A percentile compares a stretch with the other conserved stretches of the same genome.
phyloP scores from a whole-genome alignment of 495 filamentous ascomycete genomes.

The Astrothelium subdiscretum region DNA sequence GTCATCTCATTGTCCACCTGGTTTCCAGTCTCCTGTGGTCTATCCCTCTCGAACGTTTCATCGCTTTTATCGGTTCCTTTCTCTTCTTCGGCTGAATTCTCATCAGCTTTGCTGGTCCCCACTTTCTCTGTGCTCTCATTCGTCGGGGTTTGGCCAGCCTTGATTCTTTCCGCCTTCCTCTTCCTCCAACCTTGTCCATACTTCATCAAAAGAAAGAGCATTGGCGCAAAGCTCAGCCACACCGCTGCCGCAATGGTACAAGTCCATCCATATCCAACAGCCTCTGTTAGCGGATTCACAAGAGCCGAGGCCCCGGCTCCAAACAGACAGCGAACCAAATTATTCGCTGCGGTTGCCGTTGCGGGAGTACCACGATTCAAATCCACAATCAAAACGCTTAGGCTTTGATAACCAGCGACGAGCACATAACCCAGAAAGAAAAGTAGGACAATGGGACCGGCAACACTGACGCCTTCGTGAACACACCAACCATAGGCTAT shows the following conservation, averaged over 20 bases:
- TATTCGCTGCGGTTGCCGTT: constrained; percentile 37
- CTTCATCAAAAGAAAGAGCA: neutral
- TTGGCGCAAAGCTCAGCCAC: neutral
- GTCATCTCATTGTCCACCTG: no score
- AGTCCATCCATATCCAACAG: constrained; percentile 39
- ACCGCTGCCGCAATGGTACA: constrained; percentile 21
- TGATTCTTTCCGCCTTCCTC: neutral
- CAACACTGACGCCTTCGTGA: constrained; percentile 25
- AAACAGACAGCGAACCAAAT: constrained; percentile 36
- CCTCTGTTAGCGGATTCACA: constrained; percentile 31
- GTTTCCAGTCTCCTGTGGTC: no score
- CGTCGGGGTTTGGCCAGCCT: neutral
- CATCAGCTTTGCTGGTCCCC: no score
- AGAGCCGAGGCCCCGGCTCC: constrained; percentile 34
- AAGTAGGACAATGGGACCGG: constrained; percentile 30
- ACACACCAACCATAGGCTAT: constrained; percentile 41
- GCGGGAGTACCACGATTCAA: constrained; percentile 31
- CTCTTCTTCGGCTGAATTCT: no score
- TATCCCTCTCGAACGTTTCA: no score
- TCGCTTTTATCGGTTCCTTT: no score
- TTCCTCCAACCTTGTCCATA: neutral
- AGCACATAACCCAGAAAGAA: constrained; percentile 34
- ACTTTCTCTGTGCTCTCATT: neutral
- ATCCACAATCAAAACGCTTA: constrained; percentile 37
- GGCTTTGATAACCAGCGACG: constrained; percentile 25